Base-by-base conservation (phyloP, 2,329 filamentous ascomycete genomes). In the Domatiomyces catenatus region DNA sequence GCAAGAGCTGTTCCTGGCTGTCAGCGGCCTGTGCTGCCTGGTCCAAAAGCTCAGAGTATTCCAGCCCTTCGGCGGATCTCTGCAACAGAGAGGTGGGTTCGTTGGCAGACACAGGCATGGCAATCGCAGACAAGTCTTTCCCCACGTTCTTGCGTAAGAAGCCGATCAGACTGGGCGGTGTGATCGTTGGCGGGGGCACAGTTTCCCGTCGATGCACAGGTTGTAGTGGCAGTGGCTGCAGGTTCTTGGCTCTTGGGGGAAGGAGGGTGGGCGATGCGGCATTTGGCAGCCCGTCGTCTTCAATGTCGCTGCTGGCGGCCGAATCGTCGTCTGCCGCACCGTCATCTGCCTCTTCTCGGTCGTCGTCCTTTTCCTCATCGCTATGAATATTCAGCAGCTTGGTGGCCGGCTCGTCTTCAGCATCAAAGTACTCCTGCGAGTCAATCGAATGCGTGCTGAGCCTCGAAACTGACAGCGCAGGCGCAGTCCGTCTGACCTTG, bases 101-200 rank as follows among this genome's bases (percentile, higher is more conserved):
- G 66, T 98, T 98, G 20, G 90, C 83, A 3, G 90, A 94, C 1
- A 95, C 92, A 0, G 92, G 92, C 90, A 96, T 96, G 46, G 87
- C 89, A 57, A 98, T 94, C 2, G 88, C 93, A 53, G 87, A 94
- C 47, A 98, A 73, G 66, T 98, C 92, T 67, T 98, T 98, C 63
- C 92, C 92, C 8, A 96, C 92, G 60, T 98, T 98, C 67, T 96
- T 98, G 58, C 92, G 81, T 28, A 96, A 75, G 65, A 96, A 94
- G 0, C 86, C 86, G 58, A 98, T 94, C 49, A 98, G 72, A 64
- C 87, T 94, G 0, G 92, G 92, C 0, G 92, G 92, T 51, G 81
- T 72, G 12, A 88, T 80, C 24, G 82, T 87, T 5, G 89, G 80
- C 1, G 84, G 73, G 2, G 81, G 75, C 15, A 98, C 79, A 0